Conservation (phyloP, 306 rosid genomes). For the Gastrolobium bilobum region DNA sequence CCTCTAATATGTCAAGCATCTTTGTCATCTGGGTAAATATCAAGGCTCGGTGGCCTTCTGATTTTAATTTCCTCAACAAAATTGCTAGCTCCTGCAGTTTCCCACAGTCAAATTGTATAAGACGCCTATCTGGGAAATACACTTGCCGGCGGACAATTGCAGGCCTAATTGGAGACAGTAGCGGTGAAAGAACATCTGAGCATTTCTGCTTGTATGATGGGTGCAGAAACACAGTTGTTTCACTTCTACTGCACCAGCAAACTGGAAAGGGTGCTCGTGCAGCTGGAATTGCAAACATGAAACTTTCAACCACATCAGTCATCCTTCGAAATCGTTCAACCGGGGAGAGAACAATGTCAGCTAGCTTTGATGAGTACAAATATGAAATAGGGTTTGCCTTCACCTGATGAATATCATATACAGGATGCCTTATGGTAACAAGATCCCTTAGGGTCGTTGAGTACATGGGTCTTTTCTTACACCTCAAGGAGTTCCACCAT, state of each 20-base stretch:
- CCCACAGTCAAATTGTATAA: conserved; percentile 98
- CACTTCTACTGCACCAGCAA: conserved; percentile 85
- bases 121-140: conserved; percentile 97
- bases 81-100: conserved; percentile 87
- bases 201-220: conserved; percentile 78
- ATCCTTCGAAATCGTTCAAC: conserved; percentile 84
- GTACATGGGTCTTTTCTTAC: conserved; percentile 75
- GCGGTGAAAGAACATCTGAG: conserved; percentile 75
- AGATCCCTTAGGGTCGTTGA: conserved; percentile 79
- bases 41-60: conserved; percentile 94
- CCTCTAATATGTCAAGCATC: conserved; percentile 97
- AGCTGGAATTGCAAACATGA: conserved; percentile 97
- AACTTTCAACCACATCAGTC: conserved; percentile 87
- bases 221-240: conserved; percentile 65
- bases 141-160: conserved; percentile 97
- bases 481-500: conserved; percentile 99
- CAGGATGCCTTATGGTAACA: conserved; percentile 82
- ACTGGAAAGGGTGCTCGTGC: conserved; percentile 90
- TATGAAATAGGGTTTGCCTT: conserved; percentile 80
- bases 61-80: conserved; percentile 84
- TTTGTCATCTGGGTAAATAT: conserved; percentile 98
- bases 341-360: conserved; percentile 87
- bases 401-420: conserved; percentile 68
- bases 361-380: conserved; percentile 82
- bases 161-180: conserved; percentile 85